Conservation (phyloP, 805 yeast genomes). For the Candida argentea region DNA sequence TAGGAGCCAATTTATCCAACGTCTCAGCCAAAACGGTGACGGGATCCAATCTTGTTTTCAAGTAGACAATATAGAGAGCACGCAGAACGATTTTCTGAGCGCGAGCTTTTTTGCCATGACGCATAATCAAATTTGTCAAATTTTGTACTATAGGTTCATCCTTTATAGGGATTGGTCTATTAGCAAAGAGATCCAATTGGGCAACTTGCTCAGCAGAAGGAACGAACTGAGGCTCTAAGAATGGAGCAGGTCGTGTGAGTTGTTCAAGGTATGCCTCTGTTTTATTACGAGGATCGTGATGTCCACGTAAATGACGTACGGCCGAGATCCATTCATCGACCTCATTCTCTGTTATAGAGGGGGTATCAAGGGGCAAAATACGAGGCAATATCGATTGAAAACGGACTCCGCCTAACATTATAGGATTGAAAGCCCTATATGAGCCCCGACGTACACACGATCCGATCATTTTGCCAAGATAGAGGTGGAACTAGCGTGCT, state of each 20-base stretch:
- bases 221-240: slow-evolving; percentile 30
- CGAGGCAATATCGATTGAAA: no score
- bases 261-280: slow-evolving; percentile 30
- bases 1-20: slow-evolving; percentile 75
- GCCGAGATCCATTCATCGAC: slow-evolving; percentile 40
- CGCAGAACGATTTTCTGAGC: slow-evolving; percentile 67
- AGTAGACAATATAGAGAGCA: slow-evolving; percentile 71
- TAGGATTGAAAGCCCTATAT: no score
- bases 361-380: slow-evolving; percentile 28
- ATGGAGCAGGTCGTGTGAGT: slow-evolving; percentile 26
- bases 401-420: no score
- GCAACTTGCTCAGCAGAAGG: slow-evolving; percentile 59
- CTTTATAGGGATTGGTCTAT: slow-evolving; percentile 47
- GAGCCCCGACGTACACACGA: no score
- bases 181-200: slow-evolving; percentile 41
- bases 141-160: slow-evolving; percentile 66
- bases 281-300: slow-evolving; percentile 18
- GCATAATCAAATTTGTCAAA: slow-evolving; percentile 82
- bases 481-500: no score
- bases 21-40: slow-evolving; percentile 63
- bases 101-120: slow-evolving; percentile 75
- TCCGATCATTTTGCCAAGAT: no score
- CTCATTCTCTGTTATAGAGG: slow-evolving; percentile 27
- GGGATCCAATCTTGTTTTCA: slow-evolving; percentile 71
- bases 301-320: slow-evolving; percentile 26